Evolutionary conservation across 1,139 yeast genomes (phyloP).

Genomic region (Saccharomyces uvarum): DNA sequence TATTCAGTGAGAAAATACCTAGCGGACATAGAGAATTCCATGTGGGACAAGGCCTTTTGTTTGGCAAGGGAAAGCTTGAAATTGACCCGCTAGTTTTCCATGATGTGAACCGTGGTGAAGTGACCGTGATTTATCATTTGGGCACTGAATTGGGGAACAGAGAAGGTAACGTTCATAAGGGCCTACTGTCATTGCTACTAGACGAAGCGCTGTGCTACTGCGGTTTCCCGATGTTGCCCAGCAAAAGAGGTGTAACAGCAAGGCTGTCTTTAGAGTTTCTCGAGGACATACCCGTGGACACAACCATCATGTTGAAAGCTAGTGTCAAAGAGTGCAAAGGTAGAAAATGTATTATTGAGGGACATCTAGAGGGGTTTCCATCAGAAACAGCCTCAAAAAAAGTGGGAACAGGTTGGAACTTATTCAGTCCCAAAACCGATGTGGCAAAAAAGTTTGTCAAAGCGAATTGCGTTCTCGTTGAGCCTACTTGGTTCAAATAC

Average conservation of each 20-base stretch:
- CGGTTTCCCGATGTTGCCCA: conserved; percentile 81
- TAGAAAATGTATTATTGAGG: conserved; percentile 70
- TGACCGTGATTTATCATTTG: conserved; percentile 59
- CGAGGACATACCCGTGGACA: conserved; percentile 57
- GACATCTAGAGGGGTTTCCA: conserved; percentile 47
- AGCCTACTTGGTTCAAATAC: conserved; percentile 74
- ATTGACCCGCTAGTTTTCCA: conserved; percentile 58
- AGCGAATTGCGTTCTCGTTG: conserved; percentile 60
- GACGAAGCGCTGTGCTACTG: conserved; percentile 85
- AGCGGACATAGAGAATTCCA: conserved; percentile 53
- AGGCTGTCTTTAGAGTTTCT: conserved; percentile 56
- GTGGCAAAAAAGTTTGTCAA: conserved; percentile 37
- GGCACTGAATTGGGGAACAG: conserved; percentile 60
- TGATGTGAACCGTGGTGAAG: conserved; percentile 40
- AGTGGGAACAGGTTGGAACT: conserved; percentile 4
- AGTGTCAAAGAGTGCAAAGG: conserved; percentile 63
- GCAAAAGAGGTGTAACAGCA: conserved; percentile 87
- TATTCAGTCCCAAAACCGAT: not conserved
- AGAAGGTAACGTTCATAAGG: conserved; percentile 73
- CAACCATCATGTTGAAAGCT: conserved; percentile 62
- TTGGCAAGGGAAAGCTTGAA: conserved; percentile 54
- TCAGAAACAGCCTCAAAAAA: conserved; percentile 6
- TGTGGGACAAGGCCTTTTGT: conserved; percentile 59
- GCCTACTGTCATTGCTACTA: conserved; percentile 69
- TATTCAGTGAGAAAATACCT: conserved; percentile 42